Evolutionary conservation across 2,329 filamentous ascomycete genomes (phyloP).

Genomic region (Fusarium dimerum): DNA sequence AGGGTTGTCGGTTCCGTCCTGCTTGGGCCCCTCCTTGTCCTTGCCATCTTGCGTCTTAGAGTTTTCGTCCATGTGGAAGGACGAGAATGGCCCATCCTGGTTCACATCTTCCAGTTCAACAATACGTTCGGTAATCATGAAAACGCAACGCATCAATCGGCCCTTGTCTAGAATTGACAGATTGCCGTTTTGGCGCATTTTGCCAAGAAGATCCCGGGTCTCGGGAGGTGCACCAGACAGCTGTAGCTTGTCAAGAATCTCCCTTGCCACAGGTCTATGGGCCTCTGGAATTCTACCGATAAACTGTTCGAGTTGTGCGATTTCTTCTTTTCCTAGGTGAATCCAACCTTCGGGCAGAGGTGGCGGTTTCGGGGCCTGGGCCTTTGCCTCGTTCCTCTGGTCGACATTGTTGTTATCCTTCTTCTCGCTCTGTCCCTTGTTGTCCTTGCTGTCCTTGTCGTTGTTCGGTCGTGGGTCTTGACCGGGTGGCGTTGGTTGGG

Average conservation of each 20-base stretch:
- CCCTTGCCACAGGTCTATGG: conserved; percentile 61
- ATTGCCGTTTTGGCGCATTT: conserved; percentile 60
- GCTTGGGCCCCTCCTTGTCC: conserved; percentile 15
- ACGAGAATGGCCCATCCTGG: conserved; percentile 20
- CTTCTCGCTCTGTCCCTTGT: conserved; percentile 1
- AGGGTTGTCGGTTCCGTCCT: conserved; percentile 18
- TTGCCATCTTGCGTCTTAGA: conserved; percentile 25
- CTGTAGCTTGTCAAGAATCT: conserved; percentile 63
- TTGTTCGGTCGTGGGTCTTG: conserved; percentile 32
- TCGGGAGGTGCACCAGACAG: conserved; percentile 70
- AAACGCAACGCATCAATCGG: conserved; percentile 38
- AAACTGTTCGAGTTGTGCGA: conserved; percentile 58
- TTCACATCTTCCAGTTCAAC: conserved; percentile 31
- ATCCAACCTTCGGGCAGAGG: conserved; percentile 50
- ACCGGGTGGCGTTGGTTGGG: conserved; percentile 40
- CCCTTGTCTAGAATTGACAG: conserved; percentile 41
- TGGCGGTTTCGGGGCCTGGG: conserved; percentile 29
- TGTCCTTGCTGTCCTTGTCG: conserved; percentile 26
- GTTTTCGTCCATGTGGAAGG: conserved; percentile 23
- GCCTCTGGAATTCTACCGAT: conserved; percentile 62
- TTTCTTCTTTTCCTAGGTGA: conserved; percentile 45
- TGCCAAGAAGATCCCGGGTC: conserved; percentile 57
- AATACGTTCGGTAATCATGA: conserved; percentile 38
- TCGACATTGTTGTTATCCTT: conserved; percentile 3
- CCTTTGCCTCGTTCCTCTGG: conserved; percentile 15